phyloP scores from a whole-genome alignment of 768 basidiomycete species.

The Paxillus rubicundulus region DNA sequence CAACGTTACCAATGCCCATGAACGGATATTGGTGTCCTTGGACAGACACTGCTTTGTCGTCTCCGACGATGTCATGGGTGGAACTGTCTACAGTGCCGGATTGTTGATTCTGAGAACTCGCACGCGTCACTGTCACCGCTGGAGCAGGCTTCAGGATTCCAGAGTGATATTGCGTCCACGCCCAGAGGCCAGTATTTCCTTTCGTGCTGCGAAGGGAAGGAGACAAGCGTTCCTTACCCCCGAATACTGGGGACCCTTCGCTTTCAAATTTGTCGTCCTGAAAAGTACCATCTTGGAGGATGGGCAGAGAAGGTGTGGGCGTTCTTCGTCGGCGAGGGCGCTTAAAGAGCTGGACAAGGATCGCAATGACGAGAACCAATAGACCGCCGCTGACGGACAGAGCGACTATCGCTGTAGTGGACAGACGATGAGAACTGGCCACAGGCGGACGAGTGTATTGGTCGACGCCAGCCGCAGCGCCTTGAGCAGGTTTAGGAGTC shows the following conservation, averaged over 20 bases:
- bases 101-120: constrained; percentile 17
- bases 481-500: constrained; percentile 3
- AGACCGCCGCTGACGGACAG: constrained; percentile 52
- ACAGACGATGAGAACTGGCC: constrained; percentile 37
- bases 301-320: constrained; percentile 73
- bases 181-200: constrained; percentile 47
- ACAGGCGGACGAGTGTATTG: constrained; percentile 9
- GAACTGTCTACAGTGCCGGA: constrained; percentile 8
- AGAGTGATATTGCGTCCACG: constrained; percentile 55
- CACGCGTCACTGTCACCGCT: constrained; percentile 21
- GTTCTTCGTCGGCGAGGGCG: constrained; percentile 52
- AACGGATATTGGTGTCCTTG: constrained; percentile 23
- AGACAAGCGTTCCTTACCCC: constrained; percentile 66
- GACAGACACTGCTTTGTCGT: constrained; percentile 15
- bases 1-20: constrained; percentile 20
- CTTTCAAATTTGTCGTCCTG: constrained; percentile 44
- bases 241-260: constrained; percentile 72
- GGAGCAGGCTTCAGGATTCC: constrained; percentile 30
- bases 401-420: constrained; percentile 48
- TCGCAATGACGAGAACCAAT: constrained; percentile 45
- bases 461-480: neutral
- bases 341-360: constrained; percentile 46
- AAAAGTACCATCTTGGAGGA: constrained; percentile 54
- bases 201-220: constrained; percentile 32
- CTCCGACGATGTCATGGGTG: constrained; percentile 2